Conservation (phyloP, 768 basidiomycete species). For the Suillus paluster region DNA sequence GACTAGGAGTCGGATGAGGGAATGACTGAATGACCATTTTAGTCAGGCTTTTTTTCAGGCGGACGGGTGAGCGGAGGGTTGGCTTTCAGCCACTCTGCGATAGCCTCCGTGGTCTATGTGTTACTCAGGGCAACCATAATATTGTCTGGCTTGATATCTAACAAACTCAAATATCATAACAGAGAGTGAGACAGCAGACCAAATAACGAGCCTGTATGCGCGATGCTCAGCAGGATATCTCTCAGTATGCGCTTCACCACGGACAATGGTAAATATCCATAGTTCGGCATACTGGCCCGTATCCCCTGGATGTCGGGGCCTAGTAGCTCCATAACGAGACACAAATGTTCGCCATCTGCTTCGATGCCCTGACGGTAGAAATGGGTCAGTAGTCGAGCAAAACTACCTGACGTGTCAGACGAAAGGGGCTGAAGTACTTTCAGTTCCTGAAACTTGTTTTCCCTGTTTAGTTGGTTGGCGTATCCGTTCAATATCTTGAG, state of each 20-base stretch:
- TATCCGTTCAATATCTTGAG: slow-evolving; percentile 28
- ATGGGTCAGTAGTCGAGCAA: slow-evolving; percentile 20
- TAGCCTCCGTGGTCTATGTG: slow-evolving; percentile 11
- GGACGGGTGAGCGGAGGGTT: slow-evolving; percentile 20
- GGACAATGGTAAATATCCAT: slow-evolving; percentile 11
- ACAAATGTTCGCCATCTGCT: slow-evolving; percentile 25
- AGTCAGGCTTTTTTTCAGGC: slow-evolving; percentile 17
- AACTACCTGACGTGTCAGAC: slow-evolving; percentile 11
- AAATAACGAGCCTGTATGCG: slow-evolving; percentile 25
- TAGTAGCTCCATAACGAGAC: slow-evolving; percentile 25
- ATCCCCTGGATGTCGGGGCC: slow-evolving; percentile 1
- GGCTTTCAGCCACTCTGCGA: slow-evolving; percentile 18
- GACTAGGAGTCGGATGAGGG: slow-evolving; percentile 19
- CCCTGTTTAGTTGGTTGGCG: slow-evolving; percentile 23
- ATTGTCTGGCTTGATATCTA: slow-evolving; percentile 31
- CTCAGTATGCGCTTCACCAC: slow-evolving; percentile 24
- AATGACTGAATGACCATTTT: slow-evolving; percentile 23
- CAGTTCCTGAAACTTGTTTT: slow-evolving; percentile 26
- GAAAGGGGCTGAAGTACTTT: slow-evolving; percentile 22
- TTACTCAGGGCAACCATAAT: slow-evolving; percentile 20
- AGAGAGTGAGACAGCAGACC: not conserved
- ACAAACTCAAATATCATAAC: not conserved
- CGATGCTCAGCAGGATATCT: slow-evolving; percentile 23
- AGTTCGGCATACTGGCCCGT: not conserved
- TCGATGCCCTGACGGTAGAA: slow-evolving; percentile 27